Conservation (phyloP, 169 alveolate genomes). For the Plasmodium inui region DNA sequence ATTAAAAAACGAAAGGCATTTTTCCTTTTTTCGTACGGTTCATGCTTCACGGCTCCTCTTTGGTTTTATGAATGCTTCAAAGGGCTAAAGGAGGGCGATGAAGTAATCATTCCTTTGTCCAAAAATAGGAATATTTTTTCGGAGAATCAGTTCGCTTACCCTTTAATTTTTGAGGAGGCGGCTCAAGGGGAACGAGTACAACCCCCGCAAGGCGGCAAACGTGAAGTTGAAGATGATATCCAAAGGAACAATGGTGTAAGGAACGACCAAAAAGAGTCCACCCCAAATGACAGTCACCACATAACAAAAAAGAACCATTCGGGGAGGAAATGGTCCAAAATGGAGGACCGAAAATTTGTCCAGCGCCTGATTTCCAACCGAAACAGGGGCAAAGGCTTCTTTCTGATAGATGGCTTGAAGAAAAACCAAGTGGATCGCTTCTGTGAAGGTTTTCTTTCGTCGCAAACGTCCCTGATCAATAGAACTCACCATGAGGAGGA, state of each 20-base stretch:
- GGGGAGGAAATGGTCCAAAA: neutral
- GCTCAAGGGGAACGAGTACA: neutral
- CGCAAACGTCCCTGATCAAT: constrained; percentile 38
- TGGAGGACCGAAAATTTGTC: constrained; percentile 2
- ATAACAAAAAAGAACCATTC: neutral
- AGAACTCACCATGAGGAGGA: neutral
- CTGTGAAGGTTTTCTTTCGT: constrained; percentile 31
- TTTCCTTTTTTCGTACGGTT: constrained; percentile 70
- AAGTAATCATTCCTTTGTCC: constrained; percentile 63
- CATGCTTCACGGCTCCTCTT: constrained; percentile 60
- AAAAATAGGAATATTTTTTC: constrained; percentile 45
- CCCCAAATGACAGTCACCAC: neutral
- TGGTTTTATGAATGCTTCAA: constrained; percentile 70
- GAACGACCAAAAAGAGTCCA: neutral
- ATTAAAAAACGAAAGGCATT: constrained; percentile 37
- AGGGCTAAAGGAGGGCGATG: constrained; percentile 66
- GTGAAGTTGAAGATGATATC: neutral
- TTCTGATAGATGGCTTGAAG: constrained; percentile 38
- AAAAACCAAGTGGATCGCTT: constrained; percentile 19
- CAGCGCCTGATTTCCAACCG: constrained; percentile 29
- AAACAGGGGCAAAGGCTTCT: constrained; percentile 73
- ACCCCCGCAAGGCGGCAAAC: neutral
- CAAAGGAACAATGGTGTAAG: neutral
- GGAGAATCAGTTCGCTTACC: constrained; percentile 34
- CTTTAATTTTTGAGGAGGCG: constrained; percentile 21